A percentile compares a stretch with the other conserved stretches of the same genome.
Conservation (phyloP, 192 early-diverging fungal genomes). For the Haplosporangium gracile region DNA sequence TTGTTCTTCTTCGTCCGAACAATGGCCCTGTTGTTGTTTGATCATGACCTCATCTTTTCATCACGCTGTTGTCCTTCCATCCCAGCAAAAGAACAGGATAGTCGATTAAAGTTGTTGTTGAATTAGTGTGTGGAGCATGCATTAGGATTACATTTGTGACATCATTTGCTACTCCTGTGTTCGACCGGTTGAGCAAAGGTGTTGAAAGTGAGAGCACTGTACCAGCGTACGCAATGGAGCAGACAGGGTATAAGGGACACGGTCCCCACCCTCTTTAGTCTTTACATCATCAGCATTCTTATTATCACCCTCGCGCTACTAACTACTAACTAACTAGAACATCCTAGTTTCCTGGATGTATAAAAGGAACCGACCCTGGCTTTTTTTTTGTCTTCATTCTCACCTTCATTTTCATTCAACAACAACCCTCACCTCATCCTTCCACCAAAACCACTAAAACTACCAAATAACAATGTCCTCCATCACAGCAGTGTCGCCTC, state of each 20-base stretch:
- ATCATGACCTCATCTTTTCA: neutral
- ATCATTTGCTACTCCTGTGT: neutral
- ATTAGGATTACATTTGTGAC: neutral
- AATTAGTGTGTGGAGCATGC: neutral
- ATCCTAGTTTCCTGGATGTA: neutral
- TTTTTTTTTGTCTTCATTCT: constrained; percentile 9
- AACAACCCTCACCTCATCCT: neutral
- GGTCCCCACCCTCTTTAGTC: neutral
- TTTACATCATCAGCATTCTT: neutral
- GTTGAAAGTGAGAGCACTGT: neutral
- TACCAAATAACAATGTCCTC: constrained; percentile 14
- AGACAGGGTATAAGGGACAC: neutral
- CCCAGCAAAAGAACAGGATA: neutral
- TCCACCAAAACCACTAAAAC: neutral
- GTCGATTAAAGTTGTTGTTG: neutral
- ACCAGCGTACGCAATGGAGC: neutral
- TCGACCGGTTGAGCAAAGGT: too few species aligned
- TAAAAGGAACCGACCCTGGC: constrained; percentile 9
- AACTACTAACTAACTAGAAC: too few species aligned
- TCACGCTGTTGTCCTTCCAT: neutral
- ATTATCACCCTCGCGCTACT: neutral
- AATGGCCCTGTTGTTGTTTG: neutral
- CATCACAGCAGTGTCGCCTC: constrained; percentile 11
- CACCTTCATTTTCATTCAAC: neutral
- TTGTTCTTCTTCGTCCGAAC: constrained; percentile 6